A percentile compares a stretch with the other conserved stretches of the same genome.
Conservation (phyloP, 1,284 basidiomycete species). For the Cutaneotrichosporon arboriforme region DNA sequence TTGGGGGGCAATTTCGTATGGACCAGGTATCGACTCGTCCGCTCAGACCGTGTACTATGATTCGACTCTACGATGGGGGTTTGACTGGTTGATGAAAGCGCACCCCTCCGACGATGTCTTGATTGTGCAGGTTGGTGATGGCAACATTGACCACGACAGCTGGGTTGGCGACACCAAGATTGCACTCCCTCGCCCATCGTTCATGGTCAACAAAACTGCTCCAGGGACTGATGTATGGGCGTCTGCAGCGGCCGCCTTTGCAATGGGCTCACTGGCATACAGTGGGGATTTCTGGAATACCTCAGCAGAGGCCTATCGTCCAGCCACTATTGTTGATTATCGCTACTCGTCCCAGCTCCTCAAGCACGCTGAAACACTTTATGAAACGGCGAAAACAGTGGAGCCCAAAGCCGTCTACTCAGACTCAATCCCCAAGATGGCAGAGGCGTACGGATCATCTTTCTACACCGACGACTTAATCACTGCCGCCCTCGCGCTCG, state of each 20-base stretch:
- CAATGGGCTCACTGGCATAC: slow-evolving; percentile 59
- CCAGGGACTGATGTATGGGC: slow-evolving; percentile 90
- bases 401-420: slow-evolving; percentile 23
- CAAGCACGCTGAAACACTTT: slow-evolving; percentile 66
- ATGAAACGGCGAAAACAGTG: slow-evolving; percentile 60
- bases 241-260: slow-evolving; percentile 73
- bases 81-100: slow-evolving; percentile 88
- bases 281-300: too few species aligned
- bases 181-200: slow-evolving; percentile 66
- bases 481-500: slow-evolving; percentile 69
- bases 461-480: slow-evolving; percentile 49
- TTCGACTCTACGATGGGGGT: slow-evolving; percentile 75
- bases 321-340: too few species aligned
- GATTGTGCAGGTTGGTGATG: slow-evolving; percentile 69
- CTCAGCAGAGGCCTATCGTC: too few species aligned
- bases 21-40: too few species aligned
- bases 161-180: slow-evolving; percentile 73
- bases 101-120: slow-evolving; percentile 71
- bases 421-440: slow-evolving; percentile 62
- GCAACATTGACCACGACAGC: slow-evolving; percentile 59
- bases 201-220: slow-evolving; percentile 65
- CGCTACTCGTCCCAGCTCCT: slow-evolving; percentile 52
- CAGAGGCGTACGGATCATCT: slow-evolving; percentile 66
- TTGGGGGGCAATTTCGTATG: too few species aligned
- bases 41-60: slow-evolving; percentile 79